Evolutionary conservation across 2,329 filamentous ascomycete genomes (phyloP), one percentile per base, ranked within the genome.

Genomic region (Aspergillus intermedius): DNA sequence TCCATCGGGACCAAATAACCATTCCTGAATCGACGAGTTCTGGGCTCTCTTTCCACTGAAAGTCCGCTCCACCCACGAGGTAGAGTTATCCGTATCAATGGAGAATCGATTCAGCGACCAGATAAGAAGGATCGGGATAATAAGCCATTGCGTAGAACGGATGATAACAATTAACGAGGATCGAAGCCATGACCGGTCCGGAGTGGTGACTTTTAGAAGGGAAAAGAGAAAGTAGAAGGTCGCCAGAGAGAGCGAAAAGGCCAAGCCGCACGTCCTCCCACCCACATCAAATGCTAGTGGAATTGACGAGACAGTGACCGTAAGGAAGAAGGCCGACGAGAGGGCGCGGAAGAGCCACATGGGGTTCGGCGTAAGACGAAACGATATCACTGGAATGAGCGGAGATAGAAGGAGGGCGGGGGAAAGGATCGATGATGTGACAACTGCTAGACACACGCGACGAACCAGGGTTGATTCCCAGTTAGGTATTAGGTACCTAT

Each of bases 211-310:
- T 64, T 87, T 88, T 56, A 93, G 76, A 54, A 82, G 74, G 49
- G 90, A 95, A 73, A 93, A 90, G 68, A 88, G 72, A 67, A 95
- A 86, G 75, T 97, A 97, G 77, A 94, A 97, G 61, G 80, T 77
- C 59, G 91, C 91, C 47, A 97, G 81, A 43, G 87, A 83, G 47
- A 97, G 80, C 65, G 90, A 96, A 75, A 94, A 97, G 54, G 90
- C 91, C 64, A 98, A 79, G 51, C 93, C 93, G 65, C 90, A 95
- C 61, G 93, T 91, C 63, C 89, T 85, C 54, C 93, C 93, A 67
- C 93, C 93, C 63, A 97, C 91, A 81, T 98, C 93, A 75, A 97
- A 97, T 63, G 91, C 88, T 66, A 98, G 84, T 53, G 93, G 93
- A 67, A 98, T 93, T 54, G 90, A 95, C 66, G 97, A 87, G 65